Percentiles rank a stretch among this genome's conserved stretches.
These are phyloP conservation scores for Immersiella caudata DNA, from an alignment of 495 filamentous ascomycete species.

Conservation along the genomic window DNA sequence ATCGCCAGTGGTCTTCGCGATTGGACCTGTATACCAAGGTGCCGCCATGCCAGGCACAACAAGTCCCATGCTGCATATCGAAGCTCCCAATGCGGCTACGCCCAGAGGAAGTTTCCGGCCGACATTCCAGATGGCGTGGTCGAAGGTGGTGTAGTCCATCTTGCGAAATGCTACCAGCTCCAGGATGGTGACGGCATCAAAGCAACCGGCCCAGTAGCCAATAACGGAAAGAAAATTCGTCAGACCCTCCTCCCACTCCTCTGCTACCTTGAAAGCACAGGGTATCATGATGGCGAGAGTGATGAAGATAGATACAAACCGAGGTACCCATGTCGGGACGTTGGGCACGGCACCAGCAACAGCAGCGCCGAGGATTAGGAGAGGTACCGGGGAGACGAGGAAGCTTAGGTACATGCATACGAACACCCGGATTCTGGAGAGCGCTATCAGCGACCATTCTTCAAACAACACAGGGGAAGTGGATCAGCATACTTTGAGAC, in stretches of 20 bases:
- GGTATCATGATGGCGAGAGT: constrained; percentile 53
- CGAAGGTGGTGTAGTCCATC: constrained; percentile 43
- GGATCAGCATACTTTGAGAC: constrained; percentile 38
- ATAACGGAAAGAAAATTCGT: constrained; percentile 56
- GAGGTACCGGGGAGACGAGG: constrained; percentile 50
- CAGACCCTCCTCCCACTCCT: constrained; percentile 51
- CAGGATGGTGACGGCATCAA: constrained; percentile 49
- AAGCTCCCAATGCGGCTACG: constrained; percentile 44
- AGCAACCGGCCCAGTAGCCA: constrained; percentile 58
- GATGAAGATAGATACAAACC: constrained; percentile 49
- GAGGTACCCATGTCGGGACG: constrained; percentile 47
- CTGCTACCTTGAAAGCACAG: constrained; percentile 51
- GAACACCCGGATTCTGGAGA: constrained; percentile 38
- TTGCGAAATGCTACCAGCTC: constrained; percentile 52
- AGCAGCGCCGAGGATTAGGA: constrained; percentile 56
- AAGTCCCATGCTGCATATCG: constrained; percentile 41
- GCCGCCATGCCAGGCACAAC: constrained; percentile 56
- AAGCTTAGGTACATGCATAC: constrained; percentile 48
- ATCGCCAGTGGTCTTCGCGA: constrained; percentile 55
- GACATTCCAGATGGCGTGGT: constrained; percentile 51
- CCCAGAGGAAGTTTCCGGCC: constrained; percentile 50
- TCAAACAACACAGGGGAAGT: neutral
- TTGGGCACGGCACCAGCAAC: constrained; percentile 50
- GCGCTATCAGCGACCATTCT: neutral
- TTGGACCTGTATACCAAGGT: constrained; percentile 56